phyloP scores from a whole-genome alignment of 108 stramenopile genomes.

The Cyclostephanos tholiformis region DNA sequence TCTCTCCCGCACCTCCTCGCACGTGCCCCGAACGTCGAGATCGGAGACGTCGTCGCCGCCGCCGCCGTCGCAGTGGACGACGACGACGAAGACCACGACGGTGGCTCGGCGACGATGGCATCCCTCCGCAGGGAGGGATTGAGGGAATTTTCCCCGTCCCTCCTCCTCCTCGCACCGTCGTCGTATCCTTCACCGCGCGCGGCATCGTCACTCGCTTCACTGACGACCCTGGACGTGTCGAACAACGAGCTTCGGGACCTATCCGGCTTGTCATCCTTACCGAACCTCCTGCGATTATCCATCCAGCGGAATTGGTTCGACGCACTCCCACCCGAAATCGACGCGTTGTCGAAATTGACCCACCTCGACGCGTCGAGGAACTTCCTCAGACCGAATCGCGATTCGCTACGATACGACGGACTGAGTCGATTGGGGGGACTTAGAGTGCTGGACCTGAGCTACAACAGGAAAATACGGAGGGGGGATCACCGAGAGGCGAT shows the following conservation, averaged over 20 bases:
- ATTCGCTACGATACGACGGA: constrained; percentile 16
- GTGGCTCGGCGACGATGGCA: background rate
- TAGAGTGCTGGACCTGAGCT: constrained; percentile 18
- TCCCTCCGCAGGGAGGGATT: constrained; percentile 6
- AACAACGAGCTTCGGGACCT: constrained; percentile 27
- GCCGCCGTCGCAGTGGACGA: background rate
- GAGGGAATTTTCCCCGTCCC: constrained; percentile 15
- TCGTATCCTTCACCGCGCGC: background rate
- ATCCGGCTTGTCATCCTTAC: constrained; percentile 14
- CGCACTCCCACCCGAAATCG: constrained; percentile 22
- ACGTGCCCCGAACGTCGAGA: constrained; percentile 32
- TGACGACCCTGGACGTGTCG: constrained; percentile 26
- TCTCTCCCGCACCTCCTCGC: constrained; percentile 11
- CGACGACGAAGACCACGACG: constrained; percentile 1
- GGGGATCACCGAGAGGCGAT: constrained; percentile 27
- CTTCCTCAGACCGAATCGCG: constrained; percentile 31
- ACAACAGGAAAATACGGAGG: constrained; percentile 36
- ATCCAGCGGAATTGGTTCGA: constrained; percentile 36
- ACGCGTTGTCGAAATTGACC: constrained; percentile 10
- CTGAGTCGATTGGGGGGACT: constrained; percentile 12
- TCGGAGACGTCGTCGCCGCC: constrained; percentile 14
- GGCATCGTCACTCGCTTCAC: background rate
- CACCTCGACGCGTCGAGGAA: constrained; percentile 32
- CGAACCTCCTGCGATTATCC: constrained; percentile 11
- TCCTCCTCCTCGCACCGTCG: background rate